Evolutionary conservation across 2,329 filamentous ascomycete species (phyloP), one percentile per base, ranked within the genome.

Genomic region (Drechmeria coniospora): DNA sequence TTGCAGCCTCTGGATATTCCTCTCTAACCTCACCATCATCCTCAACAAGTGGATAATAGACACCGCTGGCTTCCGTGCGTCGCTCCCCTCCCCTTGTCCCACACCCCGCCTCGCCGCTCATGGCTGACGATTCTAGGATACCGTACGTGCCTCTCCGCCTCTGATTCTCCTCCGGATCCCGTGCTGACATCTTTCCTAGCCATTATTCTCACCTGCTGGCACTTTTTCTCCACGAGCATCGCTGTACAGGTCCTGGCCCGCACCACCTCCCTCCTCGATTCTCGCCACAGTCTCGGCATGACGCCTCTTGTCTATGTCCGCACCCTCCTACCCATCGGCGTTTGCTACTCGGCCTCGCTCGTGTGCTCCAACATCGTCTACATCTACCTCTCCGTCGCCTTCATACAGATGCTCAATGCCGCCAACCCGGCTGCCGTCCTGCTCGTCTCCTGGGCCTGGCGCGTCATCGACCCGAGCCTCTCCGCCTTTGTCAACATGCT

Each of bases 11-110:
- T 92, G 82, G 81, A 90, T 92, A 40, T 64, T 80, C 38, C 69
- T 90, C 48, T 87, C 79, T 44, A 86, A 81, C 38, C 64, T 70
- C 44, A 82, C 84, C 36, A 90, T 92, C 47, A 59, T 92, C 36
- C 90, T 90, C 65, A 92, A 92, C 65, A 92, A 92, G 60, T 86
- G 78, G 68, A 70, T 92, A 27, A 66, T 92, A 32, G 70, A 80
- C 47, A 74, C 69, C 36, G 68, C 68, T 44, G 68, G 76, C 31
- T 87, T 87, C 54, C 66, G 77, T 82, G 59, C 63, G 76, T 63
- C 11, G 23, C 8, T 8, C 8, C 15, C 21, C 11, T 8, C 5
- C 12, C 23, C 6, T 13, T 7, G 6, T 6, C 13, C 20, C 10
- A 21, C 14, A 26, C 14, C n/a, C n/a, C 12, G 17, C 7, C 6